phyloP scores from a whole-genome alignment of 495 filamentous ascomycete species.

The Daldinia caldariorum region DNA sequence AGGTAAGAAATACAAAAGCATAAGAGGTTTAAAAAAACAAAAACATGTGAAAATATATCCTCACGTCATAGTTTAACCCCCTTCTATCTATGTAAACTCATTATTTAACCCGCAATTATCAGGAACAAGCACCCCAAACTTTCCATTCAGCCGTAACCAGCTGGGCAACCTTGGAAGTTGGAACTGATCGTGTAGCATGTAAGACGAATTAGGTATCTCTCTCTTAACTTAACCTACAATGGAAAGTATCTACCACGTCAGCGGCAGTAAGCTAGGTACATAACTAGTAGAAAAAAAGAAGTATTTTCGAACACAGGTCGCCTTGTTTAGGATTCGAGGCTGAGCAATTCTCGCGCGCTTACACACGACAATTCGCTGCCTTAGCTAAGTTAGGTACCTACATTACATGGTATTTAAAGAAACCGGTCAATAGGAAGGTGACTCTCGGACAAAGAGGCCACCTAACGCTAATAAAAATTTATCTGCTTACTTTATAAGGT shows the following conservation, averaged over 20 bases:
- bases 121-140: slow-evolving; percentile 26
- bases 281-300: not conserved
- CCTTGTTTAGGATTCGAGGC: slow-evolving; percentile 41
- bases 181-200: slow-evolving; percentile 23
- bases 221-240: slow-evolving; percentile 12
- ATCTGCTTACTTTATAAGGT: slow-evolving; percentile 9
- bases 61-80: slow-evolving; percentile 30
- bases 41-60: not conserved
- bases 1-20: slow-evolving; percentile 2
- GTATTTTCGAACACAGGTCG: slow-evolving; percentile 19
- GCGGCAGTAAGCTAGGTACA: slow-evolving; percentile 15
- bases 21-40: not conserved
- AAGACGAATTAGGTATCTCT: slow-evolving; percentile 27
- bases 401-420: not conserved
- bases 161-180: not conserved
- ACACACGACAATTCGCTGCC: not conserved
- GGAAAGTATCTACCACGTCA: slow-evolving; percentile 45
- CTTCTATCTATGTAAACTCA: not conserved
- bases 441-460: slow-evolving; percentile 26
- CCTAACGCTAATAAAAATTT: slow-evolving; percentile 3
- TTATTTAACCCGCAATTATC: slow-evolving; percentile 28
- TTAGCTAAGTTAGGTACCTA: no score
- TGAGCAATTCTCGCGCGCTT: slow-evolving; percentile 26
- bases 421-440: slow-evolving; percentile 5
- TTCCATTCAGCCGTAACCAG: slow-evolving; percentile 43